phyloP scores from a whole-genome alignment of 495 filamentous ascomycete genomes.

The Cercophora sp. region DNA sequence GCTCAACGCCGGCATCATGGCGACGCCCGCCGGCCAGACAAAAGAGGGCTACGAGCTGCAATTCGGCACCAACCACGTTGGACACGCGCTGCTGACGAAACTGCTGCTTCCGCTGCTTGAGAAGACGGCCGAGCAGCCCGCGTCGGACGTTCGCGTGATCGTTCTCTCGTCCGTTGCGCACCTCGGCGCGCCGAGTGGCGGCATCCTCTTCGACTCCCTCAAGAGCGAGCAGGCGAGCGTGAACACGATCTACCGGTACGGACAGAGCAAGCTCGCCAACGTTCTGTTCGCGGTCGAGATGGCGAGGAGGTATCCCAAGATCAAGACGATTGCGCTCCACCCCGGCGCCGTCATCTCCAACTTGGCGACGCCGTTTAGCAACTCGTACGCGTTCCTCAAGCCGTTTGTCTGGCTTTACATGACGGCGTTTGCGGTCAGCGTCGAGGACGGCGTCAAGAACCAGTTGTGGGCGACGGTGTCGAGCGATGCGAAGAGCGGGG shows the following conservation, averaged over 20 bases:
- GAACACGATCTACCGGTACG: slow-evolving; percentile 50
- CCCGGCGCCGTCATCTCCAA: slow-evolving; percentile 62
- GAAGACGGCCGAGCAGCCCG: slow-evolving; percentile 38
- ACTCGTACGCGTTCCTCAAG: slow-evolving; percentile 10
- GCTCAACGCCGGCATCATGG: slow-evolving; percentile 68
- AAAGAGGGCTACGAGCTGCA: slow-evolving; percentile 65
- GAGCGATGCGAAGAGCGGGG: slow-evolving; percentile 35
- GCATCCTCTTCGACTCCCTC: slow-evolving; percentile 35
- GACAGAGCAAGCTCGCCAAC: slow-evolving; percentile 64
- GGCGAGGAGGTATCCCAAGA: slow-evolving; percentile 51
- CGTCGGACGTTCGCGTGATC: slow-evolving; percentile 42
- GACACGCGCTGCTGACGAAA: slow-evolving; percentile 61
- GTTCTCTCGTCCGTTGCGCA: slow-evolving; percentile 32
- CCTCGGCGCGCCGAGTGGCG: slow-evolving; percentile 31
- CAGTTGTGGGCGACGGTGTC: slow-evolving; percentile 57
- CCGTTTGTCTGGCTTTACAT: slow-evolving; percentile 9
- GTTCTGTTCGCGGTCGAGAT: slow-evolving; percentile 59
- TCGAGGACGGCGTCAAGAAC: slow-evolving; percentile 50
- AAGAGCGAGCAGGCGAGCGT: slow-evolving; percentile 33
- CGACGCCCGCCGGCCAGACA: slow-evolving; percentile 46
- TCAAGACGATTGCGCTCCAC: slow-evolving; percentile 54
- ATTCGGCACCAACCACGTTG: slow-evolving; percentile 67
- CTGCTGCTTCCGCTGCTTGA: slow-evolving; percentile 57
- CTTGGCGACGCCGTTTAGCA: slow-evolving; percentile 32
- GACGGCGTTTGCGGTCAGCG: slow-evolving; percentile 27